Evolutionary conservation across 2,329 filamentous ascomycete species (phyloP), one percentile per base, ranked within the genome.

Genomic region (Helotiales sp.): DNA sequence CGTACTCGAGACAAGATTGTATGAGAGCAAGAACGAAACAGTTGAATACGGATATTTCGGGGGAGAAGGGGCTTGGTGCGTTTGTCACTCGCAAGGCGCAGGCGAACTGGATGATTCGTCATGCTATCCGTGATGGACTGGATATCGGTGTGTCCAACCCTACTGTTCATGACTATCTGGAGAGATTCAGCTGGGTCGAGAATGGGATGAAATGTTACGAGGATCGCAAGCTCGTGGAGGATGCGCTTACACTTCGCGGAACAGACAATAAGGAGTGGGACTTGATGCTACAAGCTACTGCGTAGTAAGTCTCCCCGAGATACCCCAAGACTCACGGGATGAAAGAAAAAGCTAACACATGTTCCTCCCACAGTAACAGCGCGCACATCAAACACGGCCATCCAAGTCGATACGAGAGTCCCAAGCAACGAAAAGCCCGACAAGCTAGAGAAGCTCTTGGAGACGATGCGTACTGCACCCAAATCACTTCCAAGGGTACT

Each of bases 1-100:
- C 59, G 3, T 62, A 62, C 6, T 50, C 47, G 45, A 28, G 59
- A 11, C 59, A 62, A 30, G 59, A 62, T 11, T 62, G 59, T 20
- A 50, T 50, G 43, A n/a, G 59, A 22, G 59, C 32, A 40, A 28
- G 59, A 2, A 52, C 26, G n/a, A 49, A n/a, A 22, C 30, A 52
- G 45, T 6, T 62, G 17, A 57, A 57, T 24, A 1, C 20, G 4
- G 40, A 20, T 26, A 40, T 57, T 13, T 24, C 15, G 15, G 59
- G 47, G 5, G n/a, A 50, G 3, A 34, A 11, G 20, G 59, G 45
- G 7, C 59, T 62, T 20, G 43, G 59, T 26, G 43, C 8, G 1
- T 62, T 62, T 47, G 37, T 50, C 45, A 52, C 45, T 22, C 45
- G 15, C 10, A 37, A 37, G 20, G 47, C 45, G 1, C 45, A 50